phyloP scores from a whole-genome alignment of 2,329 filamentous ascomycete genomes.

The Trichocomaceae sp. region DNA sequence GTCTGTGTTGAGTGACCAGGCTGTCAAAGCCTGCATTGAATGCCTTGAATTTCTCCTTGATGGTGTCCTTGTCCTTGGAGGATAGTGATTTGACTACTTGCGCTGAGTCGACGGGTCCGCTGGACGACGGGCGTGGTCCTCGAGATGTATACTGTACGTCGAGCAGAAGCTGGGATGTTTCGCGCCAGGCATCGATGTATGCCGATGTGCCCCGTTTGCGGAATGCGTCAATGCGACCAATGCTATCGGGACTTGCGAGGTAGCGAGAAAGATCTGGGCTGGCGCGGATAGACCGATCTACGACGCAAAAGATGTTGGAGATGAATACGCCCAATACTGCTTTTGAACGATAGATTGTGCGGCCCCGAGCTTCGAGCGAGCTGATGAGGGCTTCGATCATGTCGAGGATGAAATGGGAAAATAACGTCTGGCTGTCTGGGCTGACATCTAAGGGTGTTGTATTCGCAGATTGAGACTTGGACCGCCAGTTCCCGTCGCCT shows the following conservation, averaged over 20 bases:
- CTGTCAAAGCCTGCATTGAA: constrained; percentile 93
- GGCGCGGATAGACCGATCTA: constrained; percentile 75
- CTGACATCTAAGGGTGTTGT: constrained; percentile 78
- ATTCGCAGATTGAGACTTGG: constrained; percentile 55
- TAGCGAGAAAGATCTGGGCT: constrained; percentile 67
- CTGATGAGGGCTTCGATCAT: constrained; percentile 75
- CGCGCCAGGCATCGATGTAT: constrained; percentile 83
- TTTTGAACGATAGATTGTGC: constrained; percentile 67
- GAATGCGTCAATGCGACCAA: constrained; percentile 68
- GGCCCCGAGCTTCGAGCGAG: constrained; percentile 67
- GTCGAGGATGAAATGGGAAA: constrained; percentile 83
- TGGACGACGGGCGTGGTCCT: constrained; percentile 62
- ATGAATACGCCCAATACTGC: constrained; percentile 79
- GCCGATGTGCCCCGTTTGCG: constrained; percentile 75
- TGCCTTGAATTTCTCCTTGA: constrained; percentile 89
- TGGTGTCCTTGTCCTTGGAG: constrained; percentile 89
- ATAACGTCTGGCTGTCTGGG: constrained; percentile 79
- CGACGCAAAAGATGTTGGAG: constrained; percentile 75
- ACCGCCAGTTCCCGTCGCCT: constrained; percentile 83
- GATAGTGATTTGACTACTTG: constrained; percentile 76
- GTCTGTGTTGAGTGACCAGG: constrained; percentile 73
- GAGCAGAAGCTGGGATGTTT: constrained; percentile 74
- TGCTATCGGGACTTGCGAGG: constrained; percentile 56
- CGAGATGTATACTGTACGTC: constrained; percentile 90
- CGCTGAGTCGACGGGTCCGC: constrained; percentile 62